Conservation (phyloP, 495 filamentous ascomycete genomes). For the Talaromyces ruber region DNA sequence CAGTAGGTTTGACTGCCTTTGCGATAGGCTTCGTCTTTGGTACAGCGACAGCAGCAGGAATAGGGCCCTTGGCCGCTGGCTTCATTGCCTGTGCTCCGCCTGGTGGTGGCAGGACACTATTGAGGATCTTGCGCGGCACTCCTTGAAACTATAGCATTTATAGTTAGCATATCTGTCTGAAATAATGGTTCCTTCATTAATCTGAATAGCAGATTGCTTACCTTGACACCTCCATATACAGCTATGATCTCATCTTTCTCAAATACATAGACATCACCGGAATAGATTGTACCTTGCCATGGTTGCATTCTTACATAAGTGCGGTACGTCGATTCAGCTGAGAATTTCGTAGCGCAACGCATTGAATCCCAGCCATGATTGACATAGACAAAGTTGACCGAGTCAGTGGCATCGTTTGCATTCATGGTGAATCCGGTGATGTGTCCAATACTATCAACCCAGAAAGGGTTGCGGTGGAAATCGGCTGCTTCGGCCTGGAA, state of each 20-base stretch:
- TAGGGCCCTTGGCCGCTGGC: constrained; percentile 17
- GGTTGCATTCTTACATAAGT: constrained; percentile 35
- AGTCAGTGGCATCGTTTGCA: constrained; percentile 35
- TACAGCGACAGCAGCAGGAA: constrained; percentile 22
- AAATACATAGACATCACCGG: constrained; percentile 46
- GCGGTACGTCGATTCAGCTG: constrained; percentile 46
- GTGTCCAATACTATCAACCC: constrained; percentile 41
- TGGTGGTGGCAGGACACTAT: constrained; percentile 54
- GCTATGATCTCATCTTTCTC: constrained; percentile 34
- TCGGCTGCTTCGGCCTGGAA: constrained; percentile 58
- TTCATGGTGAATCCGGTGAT: constrained; percentile 48
- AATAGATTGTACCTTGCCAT: constrained; percentile 32
- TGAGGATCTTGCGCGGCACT: constrained; percentile 58
- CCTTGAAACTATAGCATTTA: constrained; percentile 50
- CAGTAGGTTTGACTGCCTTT: constrained; percentile 22
- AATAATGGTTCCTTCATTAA: neutral
- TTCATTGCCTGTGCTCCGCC: constrained; percentile 26
- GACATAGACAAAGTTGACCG: constrained; percentile 36
- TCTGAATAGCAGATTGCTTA: neutral
- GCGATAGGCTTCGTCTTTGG: constrained; percentile 27
- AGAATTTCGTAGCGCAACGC: constrained; percentile 31
- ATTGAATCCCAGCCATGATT: constrained; percentile 34
- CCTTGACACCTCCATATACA: constrained; percentile 21
- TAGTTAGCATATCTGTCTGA: neutral
- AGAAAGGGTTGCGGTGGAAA: constrained; percentile 49